Evolutionary conservation across 2,329 filamentous ascomycete species (phyloP).

Genomic region (Paracoccidioides lutzii): DNA sequence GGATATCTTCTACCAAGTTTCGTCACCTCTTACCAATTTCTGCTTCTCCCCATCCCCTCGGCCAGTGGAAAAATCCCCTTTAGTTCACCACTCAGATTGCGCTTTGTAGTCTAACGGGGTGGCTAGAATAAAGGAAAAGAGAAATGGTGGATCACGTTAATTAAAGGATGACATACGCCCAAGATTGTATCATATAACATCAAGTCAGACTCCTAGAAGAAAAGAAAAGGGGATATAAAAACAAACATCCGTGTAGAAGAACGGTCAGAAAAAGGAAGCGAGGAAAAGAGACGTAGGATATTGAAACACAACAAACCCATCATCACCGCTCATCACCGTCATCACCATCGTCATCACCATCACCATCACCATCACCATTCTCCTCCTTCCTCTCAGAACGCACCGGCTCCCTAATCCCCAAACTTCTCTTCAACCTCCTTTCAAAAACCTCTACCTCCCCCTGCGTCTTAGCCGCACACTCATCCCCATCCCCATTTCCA

Average conservation of each 20-base stretch:
- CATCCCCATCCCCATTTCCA: constrained; percentile 11
- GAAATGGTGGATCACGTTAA: background rate
- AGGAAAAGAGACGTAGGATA: too few relatives aligned
- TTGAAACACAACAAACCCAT: background rate
- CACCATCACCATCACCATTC: background rate
- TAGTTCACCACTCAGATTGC: too few relatives aligned
- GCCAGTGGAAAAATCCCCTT: too few relatives aligned
- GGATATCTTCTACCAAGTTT: background rate
- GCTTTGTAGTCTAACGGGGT: too few relatives aligned
- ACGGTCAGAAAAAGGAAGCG: background rate
- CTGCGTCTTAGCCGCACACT: constrained; percentile 10
- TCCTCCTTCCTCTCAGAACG: background rate
- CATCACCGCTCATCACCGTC: background rate
- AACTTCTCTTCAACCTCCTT: constrained; percentile 47
- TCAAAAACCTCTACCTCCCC: constrained; percentile 50
- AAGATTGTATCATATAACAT: background rate
- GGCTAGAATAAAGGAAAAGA: background rate
- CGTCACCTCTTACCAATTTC: background rate
- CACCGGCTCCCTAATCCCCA: constrained; percentile 37
- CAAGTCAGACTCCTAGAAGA: background rate
- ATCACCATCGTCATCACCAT: background rate
- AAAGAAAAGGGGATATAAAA: background rate
- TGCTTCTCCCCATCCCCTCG: background rate
- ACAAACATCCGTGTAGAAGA: background rate
- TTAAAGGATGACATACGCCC: background rate